Percentiles rank a stretch among this genome's conserved stretches.
Conservation (phyloP, 805 yeast species). For the Metschnikowia lachancei region DNA sequence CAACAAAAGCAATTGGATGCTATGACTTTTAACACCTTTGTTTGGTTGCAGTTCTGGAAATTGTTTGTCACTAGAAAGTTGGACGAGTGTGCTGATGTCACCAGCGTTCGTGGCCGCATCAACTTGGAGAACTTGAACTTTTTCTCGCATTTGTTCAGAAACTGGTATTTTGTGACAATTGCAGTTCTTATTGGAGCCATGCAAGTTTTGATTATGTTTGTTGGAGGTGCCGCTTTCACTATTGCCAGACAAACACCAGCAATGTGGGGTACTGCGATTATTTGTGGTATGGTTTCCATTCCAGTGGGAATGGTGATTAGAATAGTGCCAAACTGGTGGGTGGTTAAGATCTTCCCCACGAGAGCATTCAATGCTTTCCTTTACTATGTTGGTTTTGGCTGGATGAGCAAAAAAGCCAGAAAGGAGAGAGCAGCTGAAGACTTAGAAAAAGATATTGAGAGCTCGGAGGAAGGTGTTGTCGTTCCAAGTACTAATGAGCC, state of each 20-base stretch:
- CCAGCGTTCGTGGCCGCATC: conserved; percentile 55
- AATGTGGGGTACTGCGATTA: conserved; percentile 86
- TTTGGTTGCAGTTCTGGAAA: conserved; percentile 96
- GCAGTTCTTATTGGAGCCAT: conserved; percentile 72
- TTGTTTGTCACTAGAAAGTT: conserved; percentile 86
- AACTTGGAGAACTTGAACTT: conserved; percentile 70
- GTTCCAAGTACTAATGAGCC: not conserved
- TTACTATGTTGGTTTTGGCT: conserved; percentile 38
- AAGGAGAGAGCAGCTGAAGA: conserved; percentile 14
- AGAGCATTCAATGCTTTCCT: conserved; percentile 41
- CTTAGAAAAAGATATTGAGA: conserved; percentile 18
- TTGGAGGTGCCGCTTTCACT: conserved; percentile 95
- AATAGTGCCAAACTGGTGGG: conserved; percentile 79
- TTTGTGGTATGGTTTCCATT: conserved; percentile 76
- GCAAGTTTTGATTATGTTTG: conserved; percentile 90
- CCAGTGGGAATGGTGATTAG: conserved; percentile 80
- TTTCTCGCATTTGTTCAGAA: conserved; percentile 76
- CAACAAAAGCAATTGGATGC: conserved; percentile 66
- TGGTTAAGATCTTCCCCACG: conserved; percentile 62
- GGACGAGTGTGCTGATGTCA: conserved; percentile 78
- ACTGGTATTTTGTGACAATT: conserved; percentile 76
- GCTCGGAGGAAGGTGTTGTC: conserved; percentile 4
- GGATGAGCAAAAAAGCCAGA: conserved; percentile 31
- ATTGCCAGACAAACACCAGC: conserved; percentile 74
- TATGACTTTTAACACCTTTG: conserved; percentile 91